Evolutionary conservation across 1,139 yeast species (phyloP).

Genomic region (Meyerozyma sp.): DNA sequence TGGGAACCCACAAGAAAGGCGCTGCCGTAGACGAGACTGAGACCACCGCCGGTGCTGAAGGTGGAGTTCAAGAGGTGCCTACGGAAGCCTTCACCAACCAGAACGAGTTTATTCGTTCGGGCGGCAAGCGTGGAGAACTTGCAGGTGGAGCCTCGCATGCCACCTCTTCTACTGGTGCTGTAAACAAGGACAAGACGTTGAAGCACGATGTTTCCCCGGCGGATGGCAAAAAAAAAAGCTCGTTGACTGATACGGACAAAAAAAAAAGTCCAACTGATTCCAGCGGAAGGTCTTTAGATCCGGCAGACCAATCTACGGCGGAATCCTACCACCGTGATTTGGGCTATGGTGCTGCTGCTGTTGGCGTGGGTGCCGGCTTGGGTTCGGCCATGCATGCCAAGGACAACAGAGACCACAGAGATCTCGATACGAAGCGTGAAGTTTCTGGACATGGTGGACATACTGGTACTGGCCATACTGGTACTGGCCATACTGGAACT

Average conservation of each 20-base stretch:
- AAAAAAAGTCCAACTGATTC: constrained; percentile 1
- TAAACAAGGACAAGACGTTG: background rate
- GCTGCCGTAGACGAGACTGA: constrained; percentile 6
- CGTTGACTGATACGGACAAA: background rate
- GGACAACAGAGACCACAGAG: background rate
- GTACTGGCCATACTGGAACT: too few relatives aligned
- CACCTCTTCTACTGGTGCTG: constrained; percentile 1
- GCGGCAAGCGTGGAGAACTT: constrained; percentile 12
- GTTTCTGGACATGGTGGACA: too few relatives aligned
- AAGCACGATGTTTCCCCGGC: background rate
- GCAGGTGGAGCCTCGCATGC: constrained; percentile 1
- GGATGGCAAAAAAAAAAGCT: background rate
- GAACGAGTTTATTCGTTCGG: constrained; percentile 11
- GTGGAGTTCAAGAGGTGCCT: constrained; percentile 12
- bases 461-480: too few relatives aligned
- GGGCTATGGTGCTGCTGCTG: constrained; percentile 1
- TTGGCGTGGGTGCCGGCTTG: constrained; percentile 1
- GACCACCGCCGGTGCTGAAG: constrained; percentile 5
- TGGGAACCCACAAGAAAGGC: constrained; percentile 12
- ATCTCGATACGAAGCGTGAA: background rate
- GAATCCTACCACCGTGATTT: background rate
- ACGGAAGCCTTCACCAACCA: constrained; percentile 6
- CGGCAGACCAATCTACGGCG: background rate
- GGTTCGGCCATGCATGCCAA: background rate
- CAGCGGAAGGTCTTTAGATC: background rate